Conservation (phyloP, 768 basidiomycete species). For the Lanmaoa pseudosensibilis region DNA sequence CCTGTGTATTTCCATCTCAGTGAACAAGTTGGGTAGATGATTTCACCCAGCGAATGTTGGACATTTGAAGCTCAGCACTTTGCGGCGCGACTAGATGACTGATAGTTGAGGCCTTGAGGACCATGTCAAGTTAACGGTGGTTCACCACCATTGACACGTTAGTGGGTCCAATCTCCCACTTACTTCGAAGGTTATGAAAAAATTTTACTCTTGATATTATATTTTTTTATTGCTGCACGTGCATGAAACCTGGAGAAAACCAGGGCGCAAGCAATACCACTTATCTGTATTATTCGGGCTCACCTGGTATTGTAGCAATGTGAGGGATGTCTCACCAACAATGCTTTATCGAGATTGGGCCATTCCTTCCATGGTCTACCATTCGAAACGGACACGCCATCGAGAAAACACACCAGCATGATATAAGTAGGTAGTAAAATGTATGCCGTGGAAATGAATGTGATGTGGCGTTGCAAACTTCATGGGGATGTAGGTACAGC, state of each 20-base stretch:
- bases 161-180: not conserved
- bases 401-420: not conserved
- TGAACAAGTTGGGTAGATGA: no score
- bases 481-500: constrained; percentile 17
- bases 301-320: not conserved
- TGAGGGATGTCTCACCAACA: not conserved
- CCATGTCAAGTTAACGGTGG: no score
- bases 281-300: not conserved
- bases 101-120: no score
- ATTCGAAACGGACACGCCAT: not conserved
- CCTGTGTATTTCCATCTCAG: no score
- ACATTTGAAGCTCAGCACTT: not conserved
- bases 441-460: not conserved
- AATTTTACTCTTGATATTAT: not conserved
- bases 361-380: not conserved
- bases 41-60: not conserved
- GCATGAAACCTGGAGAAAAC: no score
- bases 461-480: not conserved
- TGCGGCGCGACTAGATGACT: not conserved
- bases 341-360: not conserved
- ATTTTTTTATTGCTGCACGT: no score
- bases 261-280: no score
- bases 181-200: no score
- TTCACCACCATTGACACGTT: no score
- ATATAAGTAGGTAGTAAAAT: not conserved